phyloP scores from a whole-genome alignment of 768 basidiomycete genomes.

The Russula sp. region DNA sequence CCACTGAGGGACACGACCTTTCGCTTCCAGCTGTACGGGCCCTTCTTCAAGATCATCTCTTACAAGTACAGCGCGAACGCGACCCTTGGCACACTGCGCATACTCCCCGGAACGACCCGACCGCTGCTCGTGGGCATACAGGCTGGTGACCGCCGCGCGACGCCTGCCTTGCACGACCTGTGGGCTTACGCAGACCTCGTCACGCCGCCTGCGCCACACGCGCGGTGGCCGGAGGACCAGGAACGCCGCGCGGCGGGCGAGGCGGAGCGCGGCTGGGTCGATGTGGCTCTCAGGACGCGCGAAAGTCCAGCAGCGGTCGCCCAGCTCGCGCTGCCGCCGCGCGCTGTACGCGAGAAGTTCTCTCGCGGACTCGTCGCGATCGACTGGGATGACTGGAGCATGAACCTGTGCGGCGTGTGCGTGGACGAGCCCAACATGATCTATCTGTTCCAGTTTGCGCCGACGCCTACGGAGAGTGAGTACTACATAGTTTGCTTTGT shows the following conservation, averaged over 20 bases:
- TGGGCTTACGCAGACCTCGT: slow-evolving; percentile 18
- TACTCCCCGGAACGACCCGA: slow-evolving; percentile 15
- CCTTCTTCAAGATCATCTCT: slow-evolving; percentile 18
- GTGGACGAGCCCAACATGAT: slow-evolving; percentile 11
- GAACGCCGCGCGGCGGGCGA: slow-evolving; percentile 17
- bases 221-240: slow-evolving; percentile 18
- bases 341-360: slow-evolving; percentile 13
- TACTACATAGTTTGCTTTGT: neutral
- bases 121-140: slow-evolving; percentile 12
- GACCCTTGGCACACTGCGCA: slow-evolving; percentile 5
- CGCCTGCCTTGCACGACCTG: slow-evolving; percentile 16
- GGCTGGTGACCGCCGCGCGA: slow-evolving; percentile 9
- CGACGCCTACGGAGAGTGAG: slow-evolving; percentile 20
- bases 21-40: slow-evolving; percentile 20
- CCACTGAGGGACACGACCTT: slow-evolving; percentile 18
- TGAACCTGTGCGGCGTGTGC: slow-evolving; percentile 15
- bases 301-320: slow-evolving; percentile 15
- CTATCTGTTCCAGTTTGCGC: slow-evolving; percentile 20
- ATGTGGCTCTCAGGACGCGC: slow-evolving; percentile 9
- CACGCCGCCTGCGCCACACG: neutral
- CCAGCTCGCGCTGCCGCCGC: slow-evolving; percentile 11
- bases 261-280: slow-evolving; percentile 20
- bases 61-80: slow-evolving; percentile 13
- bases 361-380: slow-evolving; percentile 8
- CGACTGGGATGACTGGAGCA: slow-evolving; percentile 21